phyloP scores from a whole-genome alignment of 352 stramenopile genomes.

The Globisporangium solare region DNA sequence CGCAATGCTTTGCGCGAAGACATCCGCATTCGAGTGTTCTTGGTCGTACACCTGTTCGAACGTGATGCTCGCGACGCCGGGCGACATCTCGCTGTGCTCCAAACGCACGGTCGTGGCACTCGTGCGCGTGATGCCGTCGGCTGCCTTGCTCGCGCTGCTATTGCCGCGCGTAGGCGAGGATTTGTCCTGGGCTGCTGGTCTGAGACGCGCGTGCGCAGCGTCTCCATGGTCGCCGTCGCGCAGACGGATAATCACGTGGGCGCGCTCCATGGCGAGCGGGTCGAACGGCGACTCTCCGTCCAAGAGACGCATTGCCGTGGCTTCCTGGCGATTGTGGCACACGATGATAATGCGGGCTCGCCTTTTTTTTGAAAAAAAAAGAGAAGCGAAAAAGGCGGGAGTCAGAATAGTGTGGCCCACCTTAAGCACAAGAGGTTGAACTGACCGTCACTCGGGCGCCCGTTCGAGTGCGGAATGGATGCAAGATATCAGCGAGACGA shows the following conservation, averaged over 20 bases:
- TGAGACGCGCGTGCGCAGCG: no score
- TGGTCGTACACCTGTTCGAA: slow-evolving; percentile 72
- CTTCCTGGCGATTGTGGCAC: no score
- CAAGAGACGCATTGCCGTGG: no score
- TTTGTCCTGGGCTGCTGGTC: slow-evolving; percentile 21
- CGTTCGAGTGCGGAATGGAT: no score
- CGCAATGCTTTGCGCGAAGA: slow-evolving; percentile 46
- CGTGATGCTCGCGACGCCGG: slow-evolving; percentile 66
- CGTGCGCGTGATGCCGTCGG: slow-evolving; percentile 43
- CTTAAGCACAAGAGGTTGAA: no score
- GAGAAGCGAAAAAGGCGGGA: no score
- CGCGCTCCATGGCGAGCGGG: slow-evolving; percentile 28
- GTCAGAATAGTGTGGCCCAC: no score
- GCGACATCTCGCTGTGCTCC: slow-evolving; percentile 75
- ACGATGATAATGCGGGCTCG: no score
- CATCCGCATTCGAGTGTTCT: slow-evolving; percentile 22
- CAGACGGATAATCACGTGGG: slow-evolving; percentile 53
- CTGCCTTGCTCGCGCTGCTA: neutral
- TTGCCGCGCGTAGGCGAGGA: slow-evolving; percentile 13
- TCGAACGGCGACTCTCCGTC: no score
- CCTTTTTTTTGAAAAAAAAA: no score
- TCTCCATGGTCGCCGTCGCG: slow-evolving; percentile 4
- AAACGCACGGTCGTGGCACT: slow-evolving; percentile 58
- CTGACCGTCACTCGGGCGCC: no score
- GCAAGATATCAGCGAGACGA: no score